Evolutionary conservation across 495 filamentous ascomycete genomes (phyloP), one percentile per base, ranked within the genome.

Genomic region (Penicillium cinerascens): DNA sequence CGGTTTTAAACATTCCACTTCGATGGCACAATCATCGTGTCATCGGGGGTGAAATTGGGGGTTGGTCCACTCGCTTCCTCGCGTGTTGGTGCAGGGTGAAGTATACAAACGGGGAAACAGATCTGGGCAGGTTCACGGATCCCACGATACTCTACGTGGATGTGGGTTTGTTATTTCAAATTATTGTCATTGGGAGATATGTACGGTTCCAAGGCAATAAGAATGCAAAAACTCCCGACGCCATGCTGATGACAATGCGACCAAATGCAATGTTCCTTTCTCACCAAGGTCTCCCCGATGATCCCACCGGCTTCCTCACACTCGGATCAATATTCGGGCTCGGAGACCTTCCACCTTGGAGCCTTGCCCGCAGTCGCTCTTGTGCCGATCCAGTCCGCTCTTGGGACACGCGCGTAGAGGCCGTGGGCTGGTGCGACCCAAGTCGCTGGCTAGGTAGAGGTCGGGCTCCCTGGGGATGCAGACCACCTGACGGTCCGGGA

Each of bases 371-470:
- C 47, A 91, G 72, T 60, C 85, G 75, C 45, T 89, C 83, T 69
- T 87, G 83, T 23, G 84, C 84, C 16, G 85, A 75, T 40, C 60
- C 59, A 5, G 83, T 66, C 53, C 77, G 75, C 59, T 79, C 78
- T 51, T 78, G 56, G 49, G 66, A 53, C 69, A 63, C 56, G 71
- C 61, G 61, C 69, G 55, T 59, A 56, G 58, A 50, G 48, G 59
- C 49, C 20, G 60, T 42, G 22, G 68, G 71, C 71, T 92, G 87
- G 61, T 88, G 87, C 52, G 87, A 90, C 5, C 86, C 87, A 3
- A 78, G 78, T 16, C 85, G 70, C 67, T 91, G 88, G 53, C 84
- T 88, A 6, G 84, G 86, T 52, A 88, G 60, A 11, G 84, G 86
- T 21, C 87, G 66, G 27, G 77, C 67, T 6, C 75, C 65, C 15